Conservation (phyloP, 73 alveolate genomes). For the Symbiodinium pilosum region DNA sequence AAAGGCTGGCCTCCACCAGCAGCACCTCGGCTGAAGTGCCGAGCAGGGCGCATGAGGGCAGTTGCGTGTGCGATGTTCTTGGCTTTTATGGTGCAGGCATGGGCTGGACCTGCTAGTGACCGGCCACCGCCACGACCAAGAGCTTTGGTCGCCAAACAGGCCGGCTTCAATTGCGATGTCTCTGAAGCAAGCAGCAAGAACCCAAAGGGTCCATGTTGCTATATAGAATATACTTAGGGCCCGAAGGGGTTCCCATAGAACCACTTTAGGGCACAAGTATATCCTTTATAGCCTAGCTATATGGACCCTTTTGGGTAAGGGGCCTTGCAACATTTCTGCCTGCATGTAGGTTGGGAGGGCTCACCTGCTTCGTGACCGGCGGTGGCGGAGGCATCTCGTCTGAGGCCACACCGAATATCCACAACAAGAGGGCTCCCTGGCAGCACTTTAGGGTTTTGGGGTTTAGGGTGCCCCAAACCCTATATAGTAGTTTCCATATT, state of each 20-base stretch:
- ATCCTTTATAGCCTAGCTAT: too few relatives aligned
- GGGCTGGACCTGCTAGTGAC: slow-evolving; percentile 75
- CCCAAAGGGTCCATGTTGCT: too few relatives aligned
- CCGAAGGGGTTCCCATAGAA: too few relatives aligned
- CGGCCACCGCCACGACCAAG: slow-evolving; percentile 90
- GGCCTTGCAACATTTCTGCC: too few relatives aligned
- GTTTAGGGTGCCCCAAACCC: background rate
- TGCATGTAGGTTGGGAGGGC: slow-evolving; percentile 80
- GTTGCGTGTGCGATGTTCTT: background rate
- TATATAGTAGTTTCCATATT: too few relatives aligned
- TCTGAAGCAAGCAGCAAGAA: background rate
- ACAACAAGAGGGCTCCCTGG: slow-evolving; percentile 61
- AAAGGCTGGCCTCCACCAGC: slow-evolving; percentile 57
- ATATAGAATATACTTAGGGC: too few relatives aligned
- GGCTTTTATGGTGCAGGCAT: slow-evolving; percentile 16
- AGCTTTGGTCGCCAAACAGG: slow-evolving; percentile 79
- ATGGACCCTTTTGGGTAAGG: too few relatives aligned
- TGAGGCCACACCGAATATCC: slow-evolving; percentile 83
- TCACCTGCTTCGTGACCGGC: slow-evolving; percentile 91
- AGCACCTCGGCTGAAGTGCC: slow-evolving; percentile 42
- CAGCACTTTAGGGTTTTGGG: too few relatives aligned
- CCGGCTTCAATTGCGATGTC: background rate
- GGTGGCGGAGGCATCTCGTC: slow-evolving; percentile 94
- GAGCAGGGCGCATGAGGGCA: background rate
- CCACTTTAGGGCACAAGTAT: too few relatives aligned